Evolutionary conservation across 257 asterid genomes (phyloP), one percentile per base, ranked within the genome.

Genomic region (Scutellaria barbata): DNA sequence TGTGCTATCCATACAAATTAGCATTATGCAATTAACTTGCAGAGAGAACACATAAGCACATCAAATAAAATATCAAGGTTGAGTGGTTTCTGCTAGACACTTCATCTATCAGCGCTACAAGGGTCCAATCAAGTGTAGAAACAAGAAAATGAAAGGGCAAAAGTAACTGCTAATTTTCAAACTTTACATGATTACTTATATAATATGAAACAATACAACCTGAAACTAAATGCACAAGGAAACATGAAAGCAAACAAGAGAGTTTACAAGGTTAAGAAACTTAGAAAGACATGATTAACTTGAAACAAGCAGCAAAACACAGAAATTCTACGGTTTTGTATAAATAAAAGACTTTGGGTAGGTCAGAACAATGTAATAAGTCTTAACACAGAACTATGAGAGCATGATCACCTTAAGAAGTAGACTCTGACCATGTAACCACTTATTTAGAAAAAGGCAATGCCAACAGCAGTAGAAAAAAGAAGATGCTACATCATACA

Each of bases 21-120:
- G 57, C 64, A 66, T 11, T 30, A 9, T 17, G 48, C 14, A 74
- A 22, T 3, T 43, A 37, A 67, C 55, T 17, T 58, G 18, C 56
- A 66, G 77, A 53, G 18, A 17, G 0, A 69, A 45, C 33, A 47
- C 7, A 67, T 10, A 55, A 64, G 63, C 70, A 22, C 12, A 66
- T 18, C 25, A 46, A 7, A 54, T 56, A 16, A 10, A 7, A 54
- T 56, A 16, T 8, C 66, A 65, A 3, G 11, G 53, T 43, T 25
- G 14, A 17, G 65, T 43, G 20, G 56, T 46, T 63, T 16, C 56
- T 37, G 37, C 46, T 4, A 50, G 37, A 59, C 58, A 67, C 37
- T 50, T 62, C 63, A 39, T 66, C 30, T 12, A 68, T 42, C 39
- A 48, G 39, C 30, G 37, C 10, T 43, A 14, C 13, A 66, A 17